A percentile compares a stretch with the other conserved stretches of the same genome.
Evolutionary conservation across 2,329 filamentous ascomycete species (phyloP).

Genomic region (Cercospora brassicicola): DNA sequence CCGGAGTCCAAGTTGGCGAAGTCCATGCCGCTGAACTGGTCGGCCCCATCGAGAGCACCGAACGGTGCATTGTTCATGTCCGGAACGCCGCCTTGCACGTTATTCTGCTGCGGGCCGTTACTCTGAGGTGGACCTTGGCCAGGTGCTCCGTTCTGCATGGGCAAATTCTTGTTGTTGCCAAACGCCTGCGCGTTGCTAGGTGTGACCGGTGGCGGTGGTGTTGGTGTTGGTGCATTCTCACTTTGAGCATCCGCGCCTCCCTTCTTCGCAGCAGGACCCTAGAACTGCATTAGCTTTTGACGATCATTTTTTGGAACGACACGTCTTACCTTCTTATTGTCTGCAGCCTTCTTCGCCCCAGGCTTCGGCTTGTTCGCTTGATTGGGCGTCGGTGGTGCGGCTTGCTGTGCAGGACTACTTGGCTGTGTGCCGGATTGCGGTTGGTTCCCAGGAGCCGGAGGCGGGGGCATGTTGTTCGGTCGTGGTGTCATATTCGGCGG

Average conservation of each 20-base stretch:
- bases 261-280: slow-evolving; percentile 39
- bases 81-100: slow-evolving; percentile 23
- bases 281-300: background rate
- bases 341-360: slow-evolving; percentile 66
- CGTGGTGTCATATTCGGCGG: slow-evolving; percentile 67
- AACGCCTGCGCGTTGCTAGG: slow-evolving; percentile 44
- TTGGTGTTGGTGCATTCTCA: slow-evolving; percentile 45
- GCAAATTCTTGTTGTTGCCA: slow-evolving; percentile 40
- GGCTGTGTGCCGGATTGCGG: slow-evolving; percentile 46
- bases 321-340: slow-evolving; percentile 48
- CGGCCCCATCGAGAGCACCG: slow-evolving; percentile 41
- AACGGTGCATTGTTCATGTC: slow-evolving; percentile 45
- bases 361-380: slow-evolving; percentile 71
- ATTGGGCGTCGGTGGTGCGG: slow-evolving; percentile 72
- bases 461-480: slow-evolving; percentile 61
- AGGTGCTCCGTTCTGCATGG: slow-evolving; percentile 38
- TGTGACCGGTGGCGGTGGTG: slow-evolving; percentile 51
- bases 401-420: slow-evolving; percentile 49
- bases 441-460: slow-evolving; percentile 48
- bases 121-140: slow-evolving; percentile 38
- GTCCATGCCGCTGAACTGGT: slow-evolving; percentile 43
- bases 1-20: slow-evolving; percentile 52
- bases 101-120: slow-evolving; percentile 26
- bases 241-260: slow-evolving; percentile 44
- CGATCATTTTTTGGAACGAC: background rate